Percentiles rank a stretch among this genome's conserved stretches.
Evolutionary conservation across 352 stramenopile genomes (phyloP).

Genomic region (Globisporangium sylvaticum): DNA sequence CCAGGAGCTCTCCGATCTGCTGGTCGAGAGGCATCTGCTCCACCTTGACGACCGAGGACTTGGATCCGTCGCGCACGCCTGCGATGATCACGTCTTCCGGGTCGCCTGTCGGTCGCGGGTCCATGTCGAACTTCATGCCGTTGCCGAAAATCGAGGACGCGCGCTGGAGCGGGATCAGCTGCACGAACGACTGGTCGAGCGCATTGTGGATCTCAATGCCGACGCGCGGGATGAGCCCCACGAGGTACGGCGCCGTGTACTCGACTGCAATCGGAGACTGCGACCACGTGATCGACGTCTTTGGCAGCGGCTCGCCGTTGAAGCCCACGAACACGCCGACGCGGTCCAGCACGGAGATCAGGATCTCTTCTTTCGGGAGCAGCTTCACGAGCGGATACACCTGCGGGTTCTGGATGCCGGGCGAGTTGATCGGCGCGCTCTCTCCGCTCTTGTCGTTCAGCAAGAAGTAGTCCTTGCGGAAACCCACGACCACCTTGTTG

Average conservation of each 20-base stretch:
- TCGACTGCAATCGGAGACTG: conserved; percentile 69
- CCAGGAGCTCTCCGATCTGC: conserved; percentile 78
- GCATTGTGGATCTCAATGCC: conserved; percentile 81
- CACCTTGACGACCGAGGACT: conserved; percentile 79
- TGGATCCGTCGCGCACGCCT: conserved; percentile 61
- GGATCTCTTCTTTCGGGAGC: conserved; percentile 80
- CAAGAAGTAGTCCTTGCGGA: conserved; percentile 70
- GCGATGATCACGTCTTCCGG: conserved; percentile 78
- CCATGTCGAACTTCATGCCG: conserved; percentile 91
- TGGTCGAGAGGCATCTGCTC: conserved; percentile 85
- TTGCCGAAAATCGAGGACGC: conserved; percentile 81
- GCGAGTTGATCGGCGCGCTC: conserved; percentile 62
- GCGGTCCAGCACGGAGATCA: conserved; percentile 80
- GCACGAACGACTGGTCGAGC: conserved; percentile 68
- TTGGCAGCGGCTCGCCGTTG: conserved; percentile 69
- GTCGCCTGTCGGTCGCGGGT: conserved; percentile 65
- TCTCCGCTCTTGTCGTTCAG: conserved; percentile 84
- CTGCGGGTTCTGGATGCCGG: conserved; percentile 59
- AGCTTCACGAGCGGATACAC: conserved; percentile 75
- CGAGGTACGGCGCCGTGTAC: conserved; percentile 75
- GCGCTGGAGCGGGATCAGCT: conserved; percentile 61
- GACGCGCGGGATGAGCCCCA: conserved; percentile 69
- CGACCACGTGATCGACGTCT: conserved; percentile 83
- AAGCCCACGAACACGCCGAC: conserved; percentile 80
- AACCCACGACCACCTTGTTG: conserved; percentile 84